Percentiles rank a stretch among this genome's conserved stretches.
Conservation (phyloP, 1,284 basidiomycete genomes). For the Ustilago tritici region DNA sequence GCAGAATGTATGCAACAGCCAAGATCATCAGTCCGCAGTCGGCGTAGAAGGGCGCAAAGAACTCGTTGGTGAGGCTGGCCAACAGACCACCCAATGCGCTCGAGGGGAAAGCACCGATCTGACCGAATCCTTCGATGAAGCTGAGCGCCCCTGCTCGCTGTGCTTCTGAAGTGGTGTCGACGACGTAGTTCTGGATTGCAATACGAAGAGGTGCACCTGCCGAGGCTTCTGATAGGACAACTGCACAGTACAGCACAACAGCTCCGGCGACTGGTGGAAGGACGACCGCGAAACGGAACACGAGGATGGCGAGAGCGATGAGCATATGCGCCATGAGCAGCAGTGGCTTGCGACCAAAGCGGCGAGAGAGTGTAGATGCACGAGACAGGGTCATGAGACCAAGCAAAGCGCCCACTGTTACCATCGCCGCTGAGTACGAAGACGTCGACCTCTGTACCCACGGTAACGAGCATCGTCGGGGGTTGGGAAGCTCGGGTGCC, state of each 20-base stretch:
- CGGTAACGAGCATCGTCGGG: slow-evolving; percentile 50
- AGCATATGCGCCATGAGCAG: slow-evolving; percentile 52
- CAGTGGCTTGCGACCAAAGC: slow-evolving; percentile 61
- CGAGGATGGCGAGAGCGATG: slow-evolving; percentile 51
- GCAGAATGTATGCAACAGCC: slow-evolving; percentile 51
- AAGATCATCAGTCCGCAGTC: slow-evolving; percentile 51
- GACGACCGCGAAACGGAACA: slow-evolving; percentile 52
- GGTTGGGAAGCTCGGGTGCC: slow-evolving; percentile 56
- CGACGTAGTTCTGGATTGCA: slow-evolving; percentile 64
- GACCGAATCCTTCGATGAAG: slow-evolving; percentile 65
- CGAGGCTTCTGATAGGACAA: slow-evolving; percentile 58
- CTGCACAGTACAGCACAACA: slow-evolving; percentile 50
- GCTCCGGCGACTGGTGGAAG: slow-evolving; percentile 51
- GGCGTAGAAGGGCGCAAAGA: slow-evolving; percentile 65
- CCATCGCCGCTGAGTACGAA: slow-evolving; percentile 60
- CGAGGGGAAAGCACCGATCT: slow-evolving; percentile 62
- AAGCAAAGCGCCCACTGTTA: slow-evolving; percentile 58
- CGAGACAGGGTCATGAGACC: slow-evolving; percentile 56
- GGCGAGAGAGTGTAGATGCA: slow-evolving; percentile 46
- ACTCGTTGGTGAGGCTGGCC: slow-evolving; percentile 56
- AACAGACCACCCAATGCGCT: slow-evolving; percentile 59
- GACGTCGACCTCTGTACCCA: slow-evolving; percentile 62
- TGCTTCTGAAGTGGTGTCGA: slow-evolving; percentile 61
- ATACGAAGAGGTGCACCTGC: slow-evolving; percentile 60
- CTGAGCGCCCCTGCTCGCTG: slow-evolving; percentile 56